These are phyloP conservation scores for Fusarium liriodendri DNA, from an alignment of 2,329 filamentous ascomycete genomes.

Conservation along the genomic window DNA sequence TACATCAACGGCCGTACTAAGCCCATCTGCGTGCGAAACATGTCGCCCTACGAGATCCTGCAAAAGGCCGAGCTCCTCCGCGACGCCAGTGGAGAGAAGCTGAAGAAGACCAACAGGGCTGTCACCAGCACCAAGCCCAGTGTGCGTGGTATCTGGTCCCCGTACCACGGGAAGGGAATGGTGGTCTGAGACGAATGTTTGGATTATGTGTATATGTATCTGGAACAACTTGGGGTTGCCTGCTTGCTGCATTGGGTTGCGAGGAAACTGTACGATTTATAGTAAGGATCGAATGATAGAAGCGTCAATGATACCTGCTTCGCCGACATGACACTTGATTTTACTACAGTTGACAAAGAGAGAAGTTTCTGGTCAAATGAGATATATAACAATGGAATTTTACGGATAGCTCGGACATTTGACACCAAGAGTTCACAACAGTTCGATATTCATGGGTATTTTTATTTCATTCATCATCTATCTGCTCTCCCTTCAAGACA, in stretches of 20 bases:
- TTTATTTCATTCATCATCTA: constrained; percentile 40
- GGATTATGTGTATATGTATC: constrained; percentile 42
- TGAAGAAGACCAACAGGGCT: constrained; percentile 72
- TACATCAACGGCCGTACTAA: constrained; percentile 94
- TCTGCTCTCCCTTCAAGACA: constrained; percentile 21
- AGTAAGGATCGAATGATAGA: constrained; percentile 28
- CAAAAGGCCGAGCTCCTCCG: constrained; percentile 81
- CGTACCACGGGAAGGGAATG: constrained; percentile 72
- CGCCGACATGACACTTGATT: background rate
- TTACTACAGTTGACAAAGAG: background rate
- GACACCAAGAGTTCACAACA: background rate
- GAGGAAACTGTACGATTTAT: constrained; percentile 44
- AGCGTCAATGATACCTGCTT: constrained; percentile 28
- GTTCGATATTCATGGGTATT: constrained; percentile 33
- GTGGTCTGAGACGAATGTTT: constrained; percentile 55
- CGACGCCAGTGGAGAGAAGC: constrained; percentile 80
- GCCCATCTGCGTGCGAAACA: constrained; percentile 87
- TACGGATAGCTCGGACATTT: background rate
- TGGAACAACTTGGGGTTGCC: constrained; percentile 38
- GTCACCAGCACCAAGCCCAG: constrained; percentile 73
- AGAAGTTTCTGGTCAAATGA: background rate
- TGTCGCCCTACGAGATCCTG: constrained; percentile 82
- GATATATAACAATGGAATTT: background rate
- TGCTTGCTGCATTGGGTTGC: constrained; percentile 45
- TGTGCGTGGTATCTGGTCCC: constrained; percentile 78